phyloP scores from a whole-genome alignment of 164 flowering plant species.

The Malania oleifera region DNA sequence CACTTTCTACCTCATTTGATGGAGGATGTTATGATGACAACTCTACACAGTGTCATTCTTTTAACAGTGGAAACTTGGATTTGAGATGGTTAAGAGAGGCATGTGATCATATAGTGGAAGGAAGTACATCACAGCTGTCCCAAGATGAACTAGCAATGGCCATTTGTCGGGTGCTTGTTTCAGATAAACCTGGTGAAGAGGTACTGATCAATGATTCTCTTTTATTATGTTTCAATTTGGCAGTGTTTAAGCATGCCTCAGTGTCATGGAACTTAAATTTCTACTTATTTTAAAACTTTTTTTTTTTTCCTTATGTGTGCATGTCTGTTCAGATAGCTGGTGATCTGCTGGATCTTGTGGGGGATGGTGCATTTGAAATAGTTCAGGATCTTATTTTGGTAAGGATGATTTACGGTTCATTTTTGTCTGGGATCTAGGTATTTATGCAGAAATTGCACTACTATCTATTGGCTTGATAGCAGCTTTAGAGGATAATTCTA shows the following conservation, averaged over 20 bases:
- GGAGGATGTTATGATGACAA: constrained; percentile 26
- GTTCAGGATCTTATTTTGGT: constrained; percentile 87
- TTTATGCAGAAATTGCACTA: neutral
- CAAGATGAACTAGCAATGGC: constrained; percentile 95
- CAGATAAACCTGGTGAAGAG: constrained; percentile 95
- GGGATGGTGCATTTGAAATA: constrained; percentile 82
- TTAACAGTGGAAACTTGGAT: constrained; percentile 36
- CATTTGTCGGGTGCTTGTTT: constrained; percentile 84
- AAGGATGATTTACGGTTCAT: constrained; percentile 19
- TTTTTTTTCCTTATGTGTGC: neutral
- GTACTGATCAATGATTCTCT: constrained; percentile 29
- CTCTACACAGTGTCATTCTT: constrained; percentile 15
- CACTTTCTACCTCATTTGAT: constrained; percentile 24
- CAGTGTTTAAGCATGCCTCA: neutral
- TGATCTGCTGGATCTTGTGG: constrained; percentile 90
- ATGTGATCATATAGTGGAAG: constrained; percentile 63
- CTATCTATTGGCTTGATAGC: no score
- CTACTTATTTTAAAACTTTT: neutral
- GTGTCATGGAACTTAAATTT: neutral
- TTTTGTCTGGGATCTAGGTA: neutral
- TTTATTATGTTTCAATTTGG: neutral
- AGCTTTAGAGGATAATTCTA: no score
- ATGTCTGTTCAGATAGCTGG: constrained; percentile 70
- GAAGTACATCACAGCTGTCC: constrained; percentile 72
- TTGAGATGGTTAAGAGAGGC: constrained; percentile 84